A percentile compares a stretch with the other conserved stretches of the same genome.
Evolutionary conservation across 78 protist genomes (phyloP).

Genomic region (Dictyostelium intermedium): DNA sequence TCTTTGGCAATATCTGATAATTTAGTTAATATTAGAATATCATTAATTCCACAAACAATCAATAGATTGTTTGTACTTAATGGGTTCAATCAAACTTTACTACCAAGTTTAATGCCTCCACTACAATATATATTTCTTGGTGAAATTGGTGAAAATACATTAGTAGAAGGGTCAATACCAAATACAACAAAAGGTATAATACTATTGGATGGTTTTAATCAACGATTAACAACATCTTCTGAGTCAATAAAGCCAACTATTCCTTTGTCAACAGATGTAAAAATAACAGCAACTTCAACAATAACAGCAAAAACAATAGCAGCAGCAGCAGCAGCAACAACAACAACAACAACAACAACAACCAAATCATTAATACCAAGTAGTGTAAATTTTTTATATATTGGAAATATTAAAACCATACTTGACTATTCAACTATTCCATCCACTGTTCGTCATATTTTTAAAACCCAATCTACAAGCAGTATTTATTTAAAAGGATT

Average conservation of each 20-base stretch:
- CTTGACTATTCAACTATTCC: background rate
- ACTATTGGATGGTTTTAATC: slow-evolving; percentile 1
- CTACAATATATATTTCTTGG: background rate
- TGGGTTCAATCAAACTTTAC: background rate
- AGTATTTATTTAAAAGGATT: background rate
- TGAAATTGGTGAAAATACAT: background rate
- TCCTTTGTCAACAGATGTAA: background rate
- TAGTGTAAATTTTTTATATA: background rate
- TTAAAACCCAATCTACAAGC: background rate
- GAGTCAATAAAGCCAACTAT: background rate
- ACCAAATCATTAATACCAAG: background rate
- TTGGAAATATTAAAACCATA: background rate
- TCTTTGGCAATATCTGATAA: background rate
- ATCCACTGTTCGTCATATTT: background rate
- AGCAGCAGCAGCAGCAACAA: too few species aligned
- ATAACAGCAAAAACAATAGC: too few species aligned
- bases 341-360: background rate
- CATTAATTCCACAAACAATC: background rate
- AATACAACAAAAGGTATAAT: background rate
- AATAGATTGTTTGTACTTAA: background rate
- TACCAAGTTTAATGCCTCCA: background rate
- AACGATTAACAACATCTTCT: background rate
- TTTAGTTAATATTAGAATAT: background rate
- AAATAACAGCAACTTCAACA: too few species aligned
- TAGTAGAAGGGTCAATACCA: background rate